Evolutionary conservation across 495 filamentous ascomycete species (phyloP), one percentile per base, ranked within the genome.

Genomic region (Penicillium taxi): DNA sequence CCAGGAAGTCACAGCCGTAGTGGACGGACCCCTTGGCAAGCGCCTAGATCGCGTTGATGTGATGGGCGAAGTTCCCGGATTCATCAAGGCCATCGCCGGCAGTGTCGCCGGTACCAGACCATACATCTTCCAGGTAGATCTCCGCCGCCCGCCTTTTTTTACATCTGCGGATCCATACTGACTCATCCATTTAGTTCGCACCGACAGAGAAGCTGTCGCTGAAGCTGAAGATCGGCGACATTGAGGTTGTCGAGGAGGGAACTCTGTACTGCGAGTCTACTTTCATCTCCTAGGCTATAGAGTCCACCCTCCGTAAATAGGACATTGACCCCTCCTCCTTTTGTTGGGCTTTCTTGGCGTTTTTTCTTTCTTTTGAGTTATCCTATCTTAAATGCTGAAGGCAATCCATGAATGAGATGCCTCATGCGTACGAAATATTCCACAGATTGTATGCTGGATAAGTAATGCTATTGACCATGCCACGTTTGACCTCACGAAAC

Each of bases 51-150:
- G 85, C 43, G 76, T 98, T 32, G 93, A 98, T 59, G 82, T 98
- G 37, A 93, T 98, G 89, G 85, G 81, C 6, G 86, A 98, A 56
- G 83, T 96, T 32, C 91, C 91, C 3, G 84, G 83, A 19, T 94
- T 98, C 50, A 81, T 98, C 52, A 98, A 96, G 77, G 77, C 73
- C 32, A 83, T 98, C 58, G 86, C 93, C 8, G 84, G 82, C 25
- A 78, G 73, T 27, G 85, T 89, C 26, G 85, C 79, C 2, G 91
- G 91, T 42, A 90, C 91, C 14, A 86, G 84, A 65, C 93, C 91
- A 6, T 98, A 94, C 56, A 96, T 98, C 53, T 98, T 94, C 67
- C 90, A 94, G 75, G 88, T 90, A 56, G 16, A 9, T 29, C 15
- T 38, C 26, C 9, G 16, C n/a, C 32, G n/a, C 13, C 17, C 40